Evolutionary conservation across 2,329 filamentous ascomycete genomes (phyloP), one percentile per base, ranked within the genome.

Genomic region (Colletotrichum orchidophilum): DNA sequence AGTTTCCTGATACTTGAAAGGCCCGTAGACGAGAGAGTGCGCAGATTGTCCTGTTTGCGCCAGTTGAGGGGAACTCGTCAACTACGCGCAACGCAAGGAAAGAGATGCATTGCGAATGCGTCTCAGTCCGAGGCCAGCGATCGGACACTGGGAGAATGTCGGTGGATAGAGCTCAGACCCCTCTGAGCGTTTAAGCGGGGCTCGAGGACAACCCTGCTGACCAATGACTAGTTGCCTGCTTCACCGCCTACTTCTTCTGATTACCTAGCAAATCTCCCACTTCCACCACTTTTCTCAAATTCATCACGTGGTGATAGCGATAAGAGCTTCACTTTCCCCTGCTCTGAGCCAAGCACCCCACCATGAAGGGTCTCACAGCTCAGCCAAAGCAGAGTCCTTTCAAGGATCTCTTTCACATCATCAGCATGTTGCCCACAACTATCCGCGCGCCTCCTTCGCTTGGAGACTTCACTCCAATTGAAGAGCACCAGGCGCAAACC

Each of bases 401-500:
- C 3, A 26, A 52, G 50, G 57, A 60, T 9, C 63, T 74, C 27
- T 63, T 58, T 4, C 13, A 61, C n/a, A 27, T 50, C 57, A 49
- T 71, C 67, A 70, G 71, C 29, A 85, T 85, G 83, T 77, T 87
- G 58, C 83, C 87, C 35, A 88, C 86, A 5, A 90, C 88, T 1
- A 88, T 93, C 55, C 85, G 85, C 59, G 82, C 82, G 3, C 83
- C 89, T 31, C 92, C 92, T 5, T 82, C 85, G 18, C 77, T 85
- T 15, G 84, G 84, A 42, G 88, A 91, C 77, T 95, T 90, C 81
- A 90, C 87, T 39, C 83, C 88, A 5, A 86, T 95, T 55, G 83
- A 86, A 69, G 90, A 94, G 72, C 93, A 94, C 78, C 89, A 94
- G 79, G 85, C 90, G 63, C 90, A 91, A 77, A 96, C 93, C 1